These are phyloP conservation scores for Pleurotus tuber-regium DNA, from an alignment of 768 basidiomycete genomes.

Conservation along the genomic window DNA sequence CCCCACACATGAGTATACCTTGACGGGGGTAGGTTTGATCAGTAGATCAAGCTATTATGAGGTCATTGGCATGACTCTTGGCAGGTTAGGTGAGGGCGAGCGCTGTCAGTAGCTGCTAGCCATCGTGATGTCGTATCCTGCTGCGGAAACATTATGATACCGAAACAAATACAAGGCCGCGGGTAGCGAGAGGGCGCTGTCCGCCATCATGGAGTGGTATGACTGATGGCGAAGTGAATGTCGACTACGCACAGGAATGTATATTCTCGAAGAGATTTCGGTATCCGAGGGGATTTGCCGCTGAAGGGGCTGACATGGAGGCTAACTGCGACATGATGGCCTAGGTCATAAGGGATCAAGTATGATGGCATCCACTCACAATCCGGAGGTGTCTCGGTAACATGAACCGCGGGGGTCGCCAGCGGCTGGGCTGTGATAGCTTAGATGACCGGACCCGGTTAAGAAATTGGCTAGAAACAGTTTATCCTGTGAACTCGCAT, in stretches of 20 bases:
- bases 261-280: neutral
- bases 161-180: constrained; percentile 4
- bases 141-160: constrained; percentile 4
- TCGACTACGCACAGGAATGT: too few species aligned
- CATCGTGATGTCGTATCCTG: neutral
- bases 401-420: constrained; percentile 3
- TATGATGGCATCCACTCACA: constrained; percentile 7
- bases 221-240: neutral
- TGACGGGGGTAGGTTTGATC: too few species aligned
- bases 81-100: neutral
- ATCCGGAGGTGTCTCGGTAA: constrained; percentile 10
- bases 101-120: neutral
- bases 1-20: too few species aligned
- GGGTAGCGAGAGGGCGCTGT: constrained; percentile 3
- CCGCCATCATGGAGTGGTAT: neutral
- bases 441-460: constrained; percentile 2
- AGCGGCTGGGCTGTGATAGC: neutral
- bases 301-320: neutral
- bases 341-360: constrained; percentile 1
- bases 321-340: constrained; percentile 8
- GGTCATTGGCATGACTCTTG: constrained; percentile 2
- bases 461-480: too few species aligned
- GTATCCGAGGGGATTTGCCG: constrained; percentile 8
- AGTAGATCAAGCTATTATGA: too few species aligned
- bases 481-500: too few species aligned